Evolutionary conservation across 352 stramenopile genomes (phyloP), one percentile per base, ranked within the genome.

Genomic region (Thraustochytrium sp.): DNA sequence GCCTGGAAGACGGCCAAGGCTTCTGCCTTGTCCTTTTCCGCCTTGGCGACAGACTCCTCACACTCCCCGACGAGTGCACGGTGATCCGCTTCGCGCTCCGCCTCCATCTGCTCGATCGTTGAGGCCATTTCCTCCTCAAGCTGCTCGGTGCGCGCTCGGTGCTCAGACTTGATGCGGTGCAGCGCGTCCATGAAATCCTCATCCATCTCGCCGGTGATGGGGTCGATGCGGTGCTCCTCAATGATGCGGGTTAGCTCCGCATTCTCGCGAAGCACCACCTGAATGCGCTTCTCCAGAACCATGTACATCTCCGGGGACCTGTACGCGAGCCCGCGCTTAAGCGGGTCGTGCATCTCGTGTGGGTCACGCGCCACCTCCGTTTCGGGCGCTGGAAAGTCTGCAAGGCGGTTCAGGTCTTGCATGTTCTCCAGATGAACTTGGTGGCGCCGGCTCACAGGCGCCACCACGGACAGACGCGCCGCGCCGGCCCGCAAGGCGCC

Each of bases 151-250:
- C 40, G 51, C 56, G 78, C 74, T 31, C 51, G 16, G 26, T 82
- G 56, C 74, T 82, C 74, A 9, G 38, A 59, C 37, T 82, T 54
- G 53, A 82, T 73, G 55, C 74, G 74, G 31, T 82, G 74, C 36
- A 82, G 40, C 0, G 74, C 74, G 29, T 65, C 74, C 42, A 76
- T 55, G 46, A 68, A 82, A 34, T 82, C 74, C 29, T 82, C 74
- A 34, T 82, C 74, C 49, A 73, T 73, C 26, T 82, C 74, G 26
- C 74, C 74, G 26, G 74, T 82, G 23, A 82, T 51, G 11, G 74
- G 74, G 36, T 82, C 74, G 46, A 82, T 82, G 37, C 74, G 49
- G 38, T 82, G 74, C 54, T 82, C 74, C 74, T 82, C 53, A 23
- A 82, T 48, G 34, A 82, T 82, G 5, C 34, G 38, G 18, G 74